Evolutionary conservation across 495 filamentous ascomycete genomes (phyloP), one percentile per base, ranked within the genome.

Genomic region (Cercophora samala): DNA sequence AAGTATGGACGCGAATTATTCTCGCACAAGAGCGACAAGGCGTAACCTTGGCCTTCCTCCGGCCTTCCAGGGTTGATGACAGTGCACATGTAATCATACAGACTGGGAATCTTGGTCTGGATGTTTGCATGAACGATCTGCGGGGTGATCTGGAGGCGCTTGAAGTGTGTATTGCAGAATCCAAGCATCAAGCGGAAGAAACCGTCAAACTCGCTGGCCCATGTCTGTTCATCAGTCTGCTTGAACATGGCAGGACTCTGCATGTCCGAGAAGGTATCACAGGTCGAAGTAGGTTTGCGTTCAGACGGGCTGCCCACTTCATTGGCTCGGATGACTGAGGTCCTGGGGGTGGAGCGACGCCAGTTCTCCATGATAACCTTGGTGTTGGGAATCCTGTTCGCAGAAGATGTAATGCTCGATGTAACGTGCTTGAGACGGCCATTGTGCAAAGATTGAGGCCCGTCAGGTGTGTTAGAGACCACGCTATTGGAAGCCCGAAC

Each of bases 71-170:
- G 68, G 26, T 62, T 64, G 37, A 69, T 58, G 19, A 71, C 53
- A 18, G 60, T 56, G 68, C 72, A 70, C 64, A 79, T 74, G 66
- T 69, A 77, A 4, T 60, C 17, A 74, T 72, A 78, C 0, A 79
- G 11, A 9, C 37, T 46, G 6, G 37, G 37, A 3, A 46, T 17
- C 37, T 46, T 46, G 13, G 37, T 46, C 37, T 46, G 37, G 2
- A 46, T 46, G 37, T 13, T 11, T 2, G 37, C 8, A 13, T 46
- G 37, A 17, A 46, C 15, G 11, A 17, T 46, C 37, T 46, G 37
- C 2, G 37, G 37, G 13, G 5, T 13, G 9, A 17, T 9, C 15
- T 11, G 8, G 13, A 46, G 37, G 2, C 37, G 8, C 37, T 46
- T 46, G 37, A 46, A 46, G 13, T 46, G 37, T 9, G 37, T 9